Evolutionary conservation across 306 rosid species (phyloP).

Genomic region (Quercus aquifolioides): DNA sequence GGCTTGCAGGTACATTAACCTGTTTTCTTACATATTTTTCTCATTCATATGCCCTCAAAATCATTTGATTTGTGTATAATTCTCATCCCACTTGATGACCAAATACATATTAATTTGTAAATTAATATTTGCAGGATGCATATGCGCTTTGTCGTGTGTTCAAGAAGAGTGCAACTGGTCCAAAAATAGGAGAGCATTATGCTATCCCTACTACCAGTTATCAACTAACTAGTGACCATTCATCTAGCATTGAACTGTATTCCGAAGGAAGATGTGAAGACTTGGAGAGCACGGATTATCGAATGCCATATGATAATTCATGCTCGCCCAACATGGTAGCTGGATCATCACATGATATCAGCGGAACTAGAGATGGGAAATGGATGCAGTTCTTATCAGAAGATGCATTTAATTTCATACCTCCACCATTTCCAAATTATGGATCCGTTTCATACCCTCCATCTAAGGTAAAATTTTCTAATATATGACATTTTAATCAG

Average conservation of each 20-base stretch:
- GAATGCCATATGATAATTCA: conserved; percentile 27
- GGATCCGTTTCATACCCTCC: conserved; percentile 65
- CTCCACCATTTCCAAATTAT: conserved; percentile 41
- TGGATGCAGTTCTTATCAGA: conserved; percentile 52
- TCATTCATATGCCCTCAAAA: neutral
- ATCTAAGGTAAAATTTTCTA: conserved; percentile 51
- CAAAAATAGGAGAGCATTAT: conserved; percentile 59
- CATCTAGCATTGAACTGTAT: conserved; percentile 66
- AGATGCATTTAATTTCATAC: conserved; percentile 39
- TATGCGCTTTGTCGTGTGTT: conserved; percentile 86
- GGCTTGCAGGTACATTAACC: conserved; percentile 56
- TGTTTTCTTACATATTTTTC: neutral
- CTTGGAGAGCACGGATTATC: conserved; percentile 55
- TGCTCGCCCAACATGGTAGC: conserved; percentile 23
- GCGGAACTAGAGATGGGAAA: conserved; percentile 36
- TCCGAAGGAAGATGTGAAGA: conserved; percentile 73
- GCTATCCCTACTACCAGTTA: conserved; percentile 34
- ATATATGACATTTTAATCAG: neutral
- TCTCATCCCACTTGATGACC: neutral
- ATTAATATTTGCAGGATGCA: conserved; percentile 55
- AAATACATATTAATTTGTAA: neutral
- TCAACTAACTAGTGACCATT: conserved; percentile 50
- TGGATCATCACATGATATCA: conserved; percentile 26
- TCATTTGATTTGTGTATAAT: too few relatives aligned
- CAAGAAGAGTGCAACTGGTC: conserved; percentile 62